Evolutionary conservation across 768 basidiomycete genomes (phyloP).

Genomic region (Xerocomellus intermedius): DNA sequence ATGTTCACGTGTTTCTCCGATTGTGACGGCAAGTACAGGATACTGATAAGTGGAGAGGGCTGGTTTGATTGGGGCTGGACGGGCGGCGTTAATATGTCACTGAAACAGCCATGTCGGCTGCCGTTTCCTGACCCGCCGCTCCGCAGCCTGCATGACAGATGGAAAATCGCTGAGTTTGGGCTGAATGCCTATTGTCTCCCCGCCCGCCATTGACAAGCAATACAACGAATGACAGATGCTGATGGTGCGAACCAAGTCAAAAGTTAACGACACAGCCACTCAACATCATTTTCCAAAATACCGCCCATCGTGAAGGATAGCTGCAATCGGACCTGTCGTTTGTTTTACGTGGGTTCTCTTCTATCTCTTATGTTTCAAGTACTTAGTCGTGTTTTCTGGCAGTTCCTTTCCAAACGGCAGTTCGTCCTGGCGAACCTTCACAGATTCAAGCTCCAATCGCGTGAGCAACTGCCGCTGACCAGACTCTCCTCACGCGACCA

Average conservation of each 20-base stretch:
- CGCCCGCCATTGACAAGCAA: no score
- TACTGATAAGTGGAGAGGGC: no score
- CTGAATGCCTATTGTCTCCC: neutral
- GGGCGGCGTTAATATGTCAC: neutral
- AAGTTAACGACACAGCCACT: conserved; percentile 14
- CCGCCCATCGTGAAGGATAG: conserved; percentile 11
- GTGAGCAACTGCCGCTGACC: conserved; percentile 41
- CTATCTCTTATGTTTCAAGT: neutral
- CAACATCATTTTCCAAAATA: conserved; percentile 10
- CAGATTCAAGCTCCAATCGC: conserved; percentile 26
- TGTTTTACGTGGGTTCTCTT: conserved; percentile 16
- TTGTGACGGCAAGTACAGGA: neutral
- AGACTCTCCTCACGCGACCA: conserved; percentile 51
- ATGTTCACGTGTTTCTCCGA: neutral
- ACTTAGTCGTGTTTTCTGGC: neutral
- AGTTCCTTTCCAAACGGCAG: conserved; percentile 28
- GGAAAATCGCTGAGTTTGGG: neutral
- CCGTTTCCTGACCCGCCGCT: no score
- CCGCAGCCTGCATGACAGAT: neutral
- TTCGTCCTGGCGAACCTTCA: conserved; percentile 32
- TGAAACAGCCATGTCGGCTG: neutral
- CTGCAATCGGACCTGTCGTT: conserved; percentile 25
- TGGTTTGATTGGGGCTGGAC: neutral
- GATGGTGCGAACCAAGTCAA: no score
- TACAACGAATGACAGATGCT: no score